Conservation (phyloP, 169 alveolate species). For the Eimeria necatrix region DNA sequence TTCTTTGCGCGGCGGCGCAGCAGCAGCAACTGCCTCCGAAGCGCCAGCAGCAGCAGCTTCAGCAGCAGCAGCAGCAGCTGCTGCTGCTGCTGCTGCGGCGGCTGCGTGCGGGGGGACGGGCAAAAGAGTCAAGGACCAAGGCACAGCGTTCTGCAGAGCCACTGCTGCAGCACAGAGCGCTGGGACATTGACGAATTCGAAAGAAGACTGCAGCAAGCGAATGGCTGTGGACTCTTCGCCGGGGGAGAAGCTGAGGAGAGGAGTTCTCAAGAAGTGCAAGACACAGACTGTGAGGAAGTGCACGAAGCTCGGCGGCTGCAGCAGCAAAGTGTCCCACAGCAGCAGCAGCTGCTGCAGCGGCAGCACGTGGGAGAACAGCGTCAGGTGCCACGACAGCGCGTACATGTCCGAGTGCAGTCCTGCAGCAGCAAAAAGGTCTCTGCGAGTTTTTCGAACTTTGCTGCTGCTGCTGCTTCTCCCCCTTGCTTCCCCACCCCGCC, state of each 20-base stretch:
- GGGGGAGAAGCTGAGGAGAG: constrained; percentile 39
- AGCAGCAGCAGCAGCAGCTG: neutral
- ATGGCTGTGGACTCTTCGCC: constrained; percentile 76
- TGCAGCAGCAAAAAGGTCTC: neutral
- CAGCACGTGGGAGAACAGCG: constrained; percentile 71
- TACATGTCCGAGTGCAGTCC: constrained; percentile 79
- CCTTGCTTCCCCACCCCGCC: too few relatives aligned
- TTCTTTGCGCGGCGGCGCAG: neutral
- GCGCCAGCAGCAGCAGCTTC: neutral
- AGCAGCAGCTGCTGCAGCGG: constrained; percentile 78
- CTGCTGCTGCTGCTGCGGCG: neutral
- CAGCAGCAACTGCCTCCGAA: neutral
- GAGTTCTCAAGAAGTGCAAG: constrained; percentile 76
- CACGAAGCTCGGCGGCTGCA: constrained; percentile 56
- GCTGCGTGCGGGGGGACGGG: neutral
- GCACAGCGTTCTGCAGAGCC: constrained; percentile 74
- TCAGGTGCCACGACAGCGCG: constrained; percentile 78
- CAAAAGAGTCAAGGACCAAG: constrained; percentile 66
- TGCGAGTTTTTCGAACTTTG: neutral
- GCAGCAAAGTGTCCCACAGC: constrained; percentile 80
- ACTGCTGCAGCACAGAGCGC: constrained; percentile 61
- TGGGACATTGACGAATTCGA: constrained; percentile 38
- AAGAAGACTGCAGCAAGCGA: constrained; percentile 34
- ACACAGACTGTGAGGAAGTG: neutral
- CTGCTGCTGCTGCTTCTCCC: neutral